Evolutionary conservation across 2,329 filamentous ascomycete species (phyloP), one percentile per base, ranked within the genome.

Genomic region (Myrmaecium sp.): DNA sequence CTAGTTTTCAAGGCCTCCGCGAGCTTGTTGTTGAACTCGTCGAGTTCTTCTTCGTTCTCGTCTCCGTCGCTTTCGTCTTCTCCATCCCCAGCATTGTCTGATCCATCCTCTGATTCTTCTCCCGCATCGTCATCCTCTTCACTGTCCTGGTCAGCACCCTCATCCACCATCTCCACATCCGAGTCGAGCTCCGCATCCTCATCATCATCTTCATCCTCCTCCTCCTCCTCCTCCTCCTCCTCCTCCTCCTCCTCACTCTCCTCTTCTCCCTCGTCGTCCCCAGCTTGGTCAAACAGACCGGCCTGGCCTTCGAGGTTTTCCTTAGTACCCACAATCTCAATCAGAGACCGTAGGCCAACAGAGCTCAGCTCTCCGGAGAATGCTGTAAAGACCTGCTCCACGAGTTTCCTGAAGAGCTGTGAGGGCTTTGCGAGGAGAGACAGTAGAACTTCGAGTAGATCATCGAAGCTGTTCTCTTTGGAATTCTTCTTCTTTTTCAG

Each of bases 351-450:
- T 29, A 95, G 53, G 1, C 80, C 80, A 30, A 76, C 69, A 4
- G 64, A 59, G 1, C 76, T 82, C 32, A 95, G 66, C 29, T 80
- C 69, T 9, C 68, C 56, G 3, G 80, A 76, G 46, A 93, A 93
- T 1, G 75, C 72, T 14, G 74, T 68, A 46, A 95, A 95, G 0
- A 92, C 83, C 42, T 89, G 78, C 44, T 86, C 74, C 5, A 82
- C 81, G 28, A 91, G 74, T 40, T 84, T 81, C 16, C 82, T 71
- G 58, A 92, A 79, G 27, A 95, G 60, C 6, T 74, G 70, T 2
- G 84, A 93, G 3, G 76, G 79, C 34, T 82, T 81, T 0, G 83
- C 80, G 3, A 91, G 69, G 55, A 95, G 82, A 27, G 81, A 80
- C n/a, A 95, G 60, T 5, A 98, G 54, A 27, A 95, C 78, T 43